These are phyloP conservation scores for Cenchrus fungigraminus DNA, from an alignment of 176 grass and related monocot species.

Conservation along the genomic window DNA sequence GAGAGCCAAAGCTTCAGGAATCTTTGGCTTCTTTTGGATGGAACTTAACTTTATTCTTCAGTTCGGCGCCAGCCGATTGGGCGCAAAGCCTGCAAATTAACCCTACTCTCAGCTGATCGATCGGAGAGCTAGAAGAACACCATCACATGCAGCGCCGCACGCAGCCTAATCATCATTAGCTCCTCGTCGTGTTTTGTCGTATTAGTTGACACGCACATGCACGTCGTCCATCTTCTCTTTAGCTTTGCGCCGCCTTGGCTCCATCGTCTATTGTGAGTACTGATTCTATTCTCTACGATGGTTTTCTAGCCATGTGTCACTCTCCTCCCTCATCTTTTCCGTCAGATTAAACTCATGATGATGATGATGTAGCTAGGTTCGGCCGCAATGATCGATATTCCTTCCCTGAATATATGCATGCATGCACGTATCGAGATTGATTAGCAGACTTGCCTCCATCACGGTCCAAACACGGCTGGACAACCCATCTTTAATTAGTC, in stretches of 20 bases:
- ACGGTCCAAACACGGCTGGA: not conserved
- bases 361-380: not conserved
- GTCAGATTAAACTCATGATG: not conserved
- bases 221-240: not conserved
- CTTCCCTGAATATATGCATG: not conserved
- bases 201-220: slow-evolving; percentile 23
- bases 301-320: not conserved
- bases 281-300: not conserved
- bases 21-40: not conserved
- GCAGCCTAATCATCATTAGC: slow-evolving; percentile 10
- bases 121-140: not conserved
- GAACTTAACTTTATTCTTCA: not conserved
- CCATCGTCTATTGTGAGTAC: not conserved
- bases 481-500: too few relatives aligned
- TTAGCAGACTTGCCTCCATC: not conserved
- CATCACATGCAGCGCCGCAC: not conserved
- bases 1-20: slow-evolving; percentile 14
- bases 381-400: not conserved
- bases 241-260: slow-evolving; percentile 10
- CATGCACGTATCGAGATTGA: not conserved
- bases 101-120: not conserved
- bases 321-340: not conserved
- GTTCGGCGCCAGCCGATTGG: slow-evolving; percentile 16
- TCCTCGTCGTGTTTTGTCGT: not conserved
- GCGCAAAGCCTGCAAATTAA: too few relatives aligned